Evolutionary conservation across 2,329 filamentous ascomycete species (phyloP).

Genomic region (Trichophyton mentagrophytes): DNA sequence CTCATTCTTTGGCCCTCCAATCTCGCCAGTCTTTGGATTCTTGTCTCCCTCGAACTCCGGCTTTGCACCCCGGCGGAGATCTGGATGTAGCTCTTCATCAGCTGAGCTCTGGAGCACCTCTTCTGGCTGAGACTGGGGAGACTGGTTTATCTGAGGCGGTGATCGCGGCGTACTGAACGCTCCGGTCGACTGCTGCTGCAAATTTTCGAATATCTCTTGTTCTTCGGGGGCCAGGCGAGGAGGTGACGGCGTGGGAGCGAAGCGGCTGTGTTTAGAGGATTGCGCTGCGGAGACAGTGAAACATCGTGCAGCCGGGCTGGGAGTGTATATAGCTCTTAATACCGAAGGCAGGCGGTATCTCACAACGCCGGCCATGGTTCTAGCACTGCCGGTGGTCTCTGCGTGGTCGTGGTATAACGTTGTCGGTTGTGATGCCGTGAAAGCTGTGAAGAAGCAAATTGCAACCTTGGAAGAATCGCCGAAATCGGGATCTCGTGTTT

Average conservation of each 20-base stretch:
- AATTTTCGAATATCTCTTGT: conserved; percentile 78
- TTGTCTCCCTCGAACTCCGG: conserved; percentile 87
- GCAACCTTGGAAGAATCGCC: not conserved
- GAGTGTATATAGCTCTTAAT: not conserved
- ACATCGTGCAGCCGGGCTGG: not conserved
- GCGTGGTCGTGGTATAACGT: not conserved
- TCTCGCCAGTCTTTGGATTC: conserved; percentile 89
- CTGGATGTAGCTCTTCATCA: conserved; percentile 54
- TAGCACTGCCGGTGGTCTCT: not conserved
- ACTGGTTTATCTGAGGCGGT: conserved; percentile 35
- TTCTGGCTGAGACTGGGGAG: conserved; percentile 18
- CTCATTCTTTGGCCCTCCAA: conserved; percentile 95
- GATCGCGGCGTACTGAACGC: conserved; percentile 55
- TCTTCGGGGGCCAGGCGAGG: conserved; percentile 78
- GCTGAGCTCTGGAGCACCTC: conserved; percentile 24
- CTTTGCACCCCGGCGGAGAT: conserved; percentile 61
- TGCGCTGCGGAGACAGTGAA: conserved; percentile 12
- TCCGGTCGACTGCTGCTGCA: conserved; percentile 64
- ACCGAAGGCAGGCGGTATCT: not conserved
- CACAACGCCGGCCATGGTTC: not conserved
- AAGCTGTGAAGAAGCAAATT: not conserved
- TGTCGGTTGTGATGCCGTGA: not conserved
- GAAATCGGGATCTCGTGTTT: not conserved
- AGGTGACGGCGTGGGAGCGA: conserved; percentile 48
- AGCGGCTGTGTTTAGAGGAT: conserved; percentile 16